These are phyloP conservation scores for Graphiopsis chlorocephala DNA, from an alignment of 2,329 filamentous ascomycete genomes.

Conservation along the genomic window DNA sequence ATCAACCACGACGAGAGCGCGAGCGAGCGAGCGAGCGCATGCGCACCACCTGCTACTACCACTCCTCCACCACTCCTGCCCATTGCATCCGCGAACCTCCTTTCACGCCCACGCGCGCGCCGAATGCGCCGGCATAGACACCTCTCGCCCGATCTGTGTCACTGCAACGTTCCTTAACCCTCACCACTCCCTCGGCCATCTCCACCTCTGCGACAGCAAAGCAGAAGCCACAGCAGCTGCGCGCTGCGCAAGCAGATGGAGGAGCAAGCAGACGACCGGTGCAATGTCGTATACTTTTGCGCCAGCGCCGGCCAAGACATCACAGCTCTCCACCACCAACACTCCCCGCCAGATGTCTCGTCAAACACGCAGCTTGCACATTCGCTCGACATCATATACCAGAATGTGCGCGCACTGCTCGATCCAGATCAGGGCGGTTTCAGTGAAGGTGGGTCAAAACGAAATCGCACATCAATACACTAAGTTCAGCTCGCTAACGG, in stretches of 20 bases:
- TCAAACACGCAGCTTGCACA: slow-evolving; percentile 6
- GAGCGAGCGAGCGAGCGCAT: not conserved
- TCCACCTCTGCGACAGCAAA: slow-evolving; percentile 5
- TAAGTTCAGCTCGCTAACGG: slow-evolving; percentile 17
- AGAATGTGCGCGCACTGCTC: slow-evolving; percentile 31
- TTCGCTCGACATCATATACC: slow-evolving; percentile 23
- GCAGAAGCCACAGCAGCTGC: slow-evolving; percentile 2
- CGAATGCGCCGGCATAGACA: slow-evolving; percentile 17
- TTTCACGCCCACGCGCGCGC: slow-evolving; percentile 4
- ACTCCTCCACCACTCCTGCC: not conserved
- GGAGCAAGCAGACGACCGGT: slow-evolving; percentile 26
- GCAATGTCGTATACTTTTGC: slow-evolving; percentile 35
- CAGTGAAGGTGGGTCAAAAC: slow-evolving; percentile 28
- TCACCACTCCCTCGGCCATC: not conserved
- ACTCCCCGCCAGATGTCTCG: slow-evolving; percentile 19
- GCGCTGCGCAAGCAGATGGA: slow-evolving; percentile 27
- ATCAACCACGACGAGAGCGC: not conserved
- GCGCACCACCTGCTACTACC: not conserved
- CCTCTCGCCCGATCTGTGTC: not conserved
- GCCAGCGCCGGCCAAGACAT: slow-evolving; percentile 24
- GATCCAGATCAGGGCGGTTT: slow-evolving; percentile 34
- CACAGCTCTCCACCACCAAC: slow-evolving; percentile 25
- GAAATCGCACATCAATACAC: not conserved
- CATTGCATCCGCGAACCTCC: not conserved
- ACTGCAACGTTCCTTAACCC: slow-evolving; percentile 16